Evolutionary conservation across 352 stramenopile species (phyloP).

Genomic region (Phytophthora fragariaefolia): DNA sequence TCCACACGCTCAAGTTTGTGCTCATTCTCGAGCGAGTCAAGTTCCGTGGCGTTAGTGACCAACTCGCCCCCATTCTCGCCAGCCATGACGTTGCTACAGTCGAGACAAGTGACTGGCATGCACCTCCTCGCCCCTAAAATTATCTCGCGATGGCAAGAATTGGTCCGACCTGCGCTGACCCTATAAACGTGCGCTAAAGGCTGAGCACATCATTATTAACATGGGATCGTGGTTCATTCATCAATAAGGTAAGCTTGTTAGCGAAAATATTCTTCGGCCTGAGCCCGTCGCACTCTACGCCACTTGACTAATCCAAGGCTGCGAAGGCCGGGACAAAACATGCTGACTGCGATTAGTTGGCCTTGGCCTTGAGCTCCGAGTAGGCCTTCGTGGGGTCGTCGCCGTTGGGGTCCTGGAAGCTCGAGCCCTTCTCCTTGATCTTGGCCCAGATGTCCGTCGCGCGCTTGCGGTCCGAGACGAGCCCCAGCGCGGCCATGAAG

Average conservation of each 20-base stretch:
- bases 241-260: slow-evolving; percentile 48
- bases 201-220: slow-evolving; percentile 9
- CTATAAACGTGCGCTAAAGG: neutral
- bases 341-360: slow-evolving; percentile 45
- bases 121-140: neutral
- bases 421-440: slow-evolving; percentile 68
- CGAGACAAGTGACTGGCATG: neutral
- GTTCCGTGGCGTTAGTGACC: neutral
- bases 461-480: slow-evolving; percentile 96
- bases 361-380: slow-evolving; percentile 76
- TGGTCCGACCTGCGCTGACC: neutral
- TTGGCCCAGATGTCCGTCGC: slow-evolving; percentile 95
- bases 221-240: slow-evolving; percentile 13
- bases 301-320: neutral
- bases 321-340: slow-evolving; percentile 23
- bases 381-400: slow-evolving; percentile 62
- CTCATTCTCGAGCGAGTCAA: neutral
- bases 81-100: slow-evolving; percentile 2
- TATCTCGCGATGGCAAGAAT: neutral
- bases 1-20: slow-evolving; percentile 11
- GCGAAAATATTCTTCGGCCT: slow-evolving; percentile 31
- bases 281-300: neutral
- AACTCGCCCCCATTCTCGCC: neutral
- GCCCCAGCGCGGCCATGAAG: slow-evolving; percentile 86
- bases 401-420: slow-evolving; percentile 60